Percentiles rank a stretch among this genome's conserved stretches.
Conservation (phyloP, 176 grass and related monocot genomes). For the Aegilops sharonensis region DNA sequence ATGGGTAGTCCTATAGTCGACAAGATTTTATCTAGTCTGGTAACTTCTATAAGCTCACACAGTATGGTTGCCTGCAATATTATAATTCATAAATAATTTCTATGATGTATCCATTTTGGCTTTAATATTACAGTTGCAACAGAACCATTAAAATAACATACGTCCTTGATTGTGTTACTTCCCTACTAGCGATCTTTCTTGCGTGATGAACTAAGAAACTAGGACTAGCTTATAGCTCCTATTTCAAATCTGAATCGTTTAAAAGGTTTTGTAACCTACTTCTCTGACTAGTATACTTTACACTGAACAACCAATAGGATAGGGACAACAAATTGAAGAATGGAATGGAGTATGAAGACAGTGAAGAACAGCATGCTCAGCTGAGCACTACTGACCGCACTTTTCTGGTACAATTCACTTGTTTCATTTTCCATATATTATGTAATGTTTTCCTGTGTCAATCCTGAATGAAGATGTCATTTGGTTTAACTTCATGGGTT, state of each 20-base stretch:
- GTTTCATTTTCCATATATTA: neutral
- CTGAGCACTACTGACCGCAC: conserved; percentile 64
- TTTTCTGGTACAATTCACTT: conserved; percentile 57
- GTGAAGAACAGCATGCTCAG: conserved; percentile 42
- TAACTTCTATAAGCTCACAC: conserved; percentile 28
- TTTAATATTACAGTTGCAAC: neutral
- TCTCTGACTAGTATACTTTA: conserved; percentile 31
- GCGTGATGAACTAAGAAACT: conserved; percentile 10
- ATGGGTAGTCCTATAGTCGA: conserved; percentile 69
- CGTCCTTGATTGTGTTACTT: conserved; percentile 2
- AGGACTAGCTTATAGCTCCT: neutral
- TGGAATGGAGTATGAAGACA: conserved; percentile 71
- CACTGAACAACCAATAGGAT: conserved; percentile 43
- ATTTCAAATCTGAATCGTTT: conserved; percentile 19
- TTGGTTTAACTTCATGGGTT: conserved; percentile 22
- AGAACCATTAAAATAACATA: neutral
- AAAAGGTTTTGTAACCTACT: neutral
- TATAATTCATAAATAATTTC: neutral
- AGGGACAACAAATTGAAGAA: conserved; percentile 91
- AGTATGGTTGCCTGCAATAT: conserved; percentile 11
- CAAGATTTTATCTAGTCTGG: conserved; percentile 74
- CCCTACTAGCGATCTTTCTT: neutral
- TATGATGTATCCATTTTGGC: neutral
- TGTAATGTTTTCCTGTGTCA: neutral
- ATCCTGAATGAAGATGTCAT: conserved; percentile 25